These are phyloP conservation scores for Apiospora saccharicola DNA, from an alignment of 2,329 filamentous ascomycete genomes.

Conservation along the genomic window DNA sequence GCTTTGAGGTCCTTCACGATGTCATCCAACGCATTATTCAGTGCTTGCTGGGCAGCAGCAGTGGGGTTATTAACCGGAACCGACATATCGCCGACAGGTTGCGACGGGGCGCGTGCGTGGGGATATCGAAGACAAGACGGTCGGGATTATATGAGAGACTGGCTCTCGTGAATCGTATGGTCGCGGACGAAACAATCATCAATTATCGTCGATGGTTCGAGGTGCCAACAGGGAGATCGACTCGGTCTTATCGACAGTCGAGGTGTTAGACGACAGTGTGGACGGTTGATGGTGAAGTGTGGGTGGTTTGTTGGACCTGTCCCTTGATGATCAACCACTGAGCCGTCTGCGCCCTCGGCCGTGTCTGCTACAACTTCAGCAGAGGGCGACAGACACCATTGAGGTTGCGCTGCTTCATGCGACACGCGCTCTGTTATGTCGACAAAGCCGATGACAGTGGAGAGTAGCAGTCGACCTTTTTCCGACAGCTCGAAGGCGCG, in stretches of 20 bases:
- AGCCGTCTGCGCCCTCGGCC: constrained; percentile 35
- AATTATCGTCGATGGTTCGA: not conserved
- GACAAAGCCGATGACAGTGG: not conserved
- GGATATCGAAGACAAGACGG: not conserved
- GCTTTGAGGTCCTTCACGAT: constrained; percentile 63
- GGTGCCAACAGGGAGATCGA: not conserved
- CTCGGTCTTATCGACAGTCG: not conserved
- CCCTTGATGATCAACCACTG: constrained; percentile 18
- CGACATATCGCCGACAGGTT: not conserved
- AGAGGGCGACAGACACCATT: constrained; percentile 37
- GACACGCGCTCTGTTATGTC: constrained; percentile 3
- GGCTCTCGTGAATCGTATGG: not conserved
- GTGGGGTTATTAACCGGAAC: constrained; percentile 8
- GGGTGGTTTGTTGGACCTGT: not conserved
- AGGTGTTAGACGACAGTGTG: not conserved
- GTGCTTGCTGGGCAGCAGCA: constrained; percentile 13
- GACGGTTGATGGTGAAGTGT: not conserved
- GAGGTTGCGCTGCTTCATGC: constrained; percentile 22
- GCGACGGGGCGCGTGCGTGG: not conserved
- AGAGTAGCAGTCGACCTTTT: not conserved
- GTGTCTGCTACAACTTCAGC: constrained; percentile 42
- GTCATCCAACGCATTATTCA: constrained; percentile 56
- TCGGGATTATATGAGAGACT: not conserved
- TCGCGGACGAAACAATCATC: constrained; percentile 6
- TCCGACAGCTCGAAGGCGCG: not conserved